Base-by-base conservation (phyloP, 257 asterid species). In the Solanum paucissectum region DNA sequence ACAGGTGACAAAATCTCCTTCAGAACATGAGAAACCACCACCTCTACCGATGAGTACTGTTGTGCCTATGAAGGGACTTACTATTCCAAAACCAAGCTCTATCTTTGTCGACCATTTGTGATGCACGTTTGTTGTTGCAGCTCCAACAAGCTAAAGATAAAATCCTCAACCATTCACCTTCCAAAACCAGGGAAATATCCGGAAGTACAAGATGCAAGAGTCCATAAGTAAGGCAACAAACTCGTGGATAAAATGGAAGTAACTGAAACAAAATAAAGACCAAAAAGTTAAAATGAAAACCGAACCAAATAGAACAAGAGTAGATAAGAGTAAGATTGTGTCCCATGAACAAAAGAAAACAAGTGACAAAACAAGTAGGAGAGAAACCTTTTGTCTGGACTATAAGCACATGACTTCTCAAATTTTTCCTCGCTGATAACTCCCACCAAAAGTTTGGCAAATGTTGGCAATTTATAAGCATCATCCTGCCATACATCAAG, bases 151-250 rank as follows among this genome's bases (percentile, higher is more conserved):
- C 87, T 71, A 89, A 34, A 34, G 68, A 85, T 40, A 87, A 33
- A 87, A 44, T 37, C 32, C 34, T 29, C 60, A 82, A 88, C 76
- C 83, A 77, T 93, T 91, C 86, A 96, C 99, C 98, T 94, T 96
- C 99, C 99, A 97, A 58, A 97, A 95, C 99, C 99, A 97, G 84
- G 99, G 99, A 89, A 97, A 87, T 71, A 96, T 55, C 88, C 99
- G 95, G 29, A 90, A 95, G 91, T 88, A 95, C 92, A 97, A 88
- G 88, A 97, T 96, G 64, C 95, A 94, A 32, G 95, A 91, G 92
- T 97, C 99, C 98, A 95, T 91, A 40, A 97, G 89, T 90, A 95
- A 91, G 87, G 95, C 92, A 46, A 96, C 95, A 88, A 96, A 88
- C 93, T 94, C 99, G 20, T 95, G 99, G 86, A 92, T 91, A 87